These are phyloP conservation scores for Pezicula carpinea DNA, from an alignment of 2,329 filamentous ascomycete species.

Conservation along the genomic window DNA sequence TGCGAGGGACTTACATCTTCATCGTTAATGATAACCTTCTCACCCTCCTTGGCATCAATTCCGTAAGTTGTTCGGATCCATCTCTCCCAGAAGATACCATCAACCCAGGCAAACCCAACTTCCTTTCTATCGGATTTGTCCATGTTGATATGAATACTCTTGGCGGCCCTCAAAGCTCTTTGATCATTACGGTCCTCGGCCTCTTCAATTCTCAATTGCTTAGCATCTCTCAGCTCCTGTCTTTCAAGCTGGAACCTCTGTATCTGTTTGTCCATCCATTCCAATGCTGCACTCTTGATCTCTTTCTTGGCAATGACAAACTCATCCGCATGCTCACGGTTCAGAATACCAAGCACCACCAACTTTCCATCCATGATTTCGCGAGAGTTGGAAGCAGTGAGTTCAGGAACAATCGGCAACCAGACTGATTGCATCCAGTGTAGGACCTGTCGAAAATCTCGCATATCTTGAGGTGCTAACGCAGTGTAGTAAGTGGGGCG, in stretches of 20 bases:
- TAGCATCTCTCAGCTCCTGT: constrained; percentile 88
- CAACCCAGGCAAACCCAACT: constrained; percentile 94
- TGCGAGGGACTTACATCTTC: constrained; percentile 69
- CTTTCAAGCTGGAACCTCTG: constrained; percentile 88
- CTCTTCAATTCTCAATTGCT: constrained; percentile 93
- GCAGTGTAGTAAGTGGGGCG: constrained; percentile 87
- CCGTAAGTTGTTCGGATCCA: constrained; percentile 96
- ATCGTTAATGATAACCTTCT: constrained; percentile 93
- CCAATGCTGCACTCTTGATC: constrained; percentile 89
- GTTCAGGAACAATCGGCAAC: constrained; percentile 91
- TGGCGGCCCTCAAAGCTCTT: constrained; percentile 78
- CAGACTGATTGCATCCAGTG: constrained; percentile 96
- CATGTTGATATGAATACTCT: constrained; percentile 89
- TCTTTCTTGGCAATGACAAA: constrained; percentile 78
- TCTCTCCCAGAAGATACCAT: constrained; percentile 94
- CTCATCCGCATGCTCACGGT: constrained; percentile 71
- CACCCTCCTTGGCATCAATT: constrained; percentile 76
- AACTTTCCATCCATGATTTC: constrained; percentile 95
- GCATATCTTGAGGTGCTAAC: constrained; percentile 85
- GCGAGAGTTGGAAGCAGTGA: constrained; percentile 83
- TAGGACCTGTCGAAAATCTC: constrained; percentile 74
- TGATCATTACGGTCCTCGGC: constrained; percentile 91
- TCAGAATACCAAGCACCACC: constrained; percentile 88
- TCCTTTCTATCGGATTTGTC: constrained; percentile 81
- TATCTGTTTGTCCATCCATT: constrained; percentile 97